phyloP scores from a whole-genome alignment of 441 rosid genomes.

The Croton setiger region DNA sequence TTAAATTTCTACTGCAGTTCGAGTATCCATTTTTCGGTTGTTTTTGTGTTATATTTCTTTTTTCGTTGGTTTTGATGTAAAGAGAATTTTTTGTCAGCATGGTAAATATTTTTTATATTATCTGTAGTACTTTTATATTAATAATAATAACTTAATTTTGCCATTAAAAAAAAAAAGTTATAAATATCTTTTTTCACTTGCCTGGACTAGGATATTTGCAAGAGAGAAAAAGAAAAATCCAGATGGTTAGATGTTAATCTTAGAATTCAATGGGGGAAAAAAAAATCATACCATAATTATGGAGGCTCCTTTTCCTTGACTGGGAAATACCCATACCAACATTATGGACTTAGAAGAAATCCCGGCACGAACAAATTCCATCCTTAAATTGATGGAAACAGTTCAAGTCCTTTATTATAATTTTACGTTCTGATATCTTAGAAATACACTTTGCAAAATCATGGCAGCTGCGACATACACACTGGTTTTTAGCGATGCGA shows the following conservation, averaged over 20 bases:
- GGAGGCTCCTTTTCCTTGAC: not conserved
- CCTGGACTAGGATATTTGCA: not conserved
- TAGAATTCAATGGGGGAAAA: not conserved
- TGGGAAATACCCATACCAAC: not conserved
- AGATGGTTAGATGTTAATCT: not conserved
- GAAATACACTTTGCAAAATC: conserved; percentile 30
- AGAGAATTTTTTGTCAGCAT: too few species aligned
- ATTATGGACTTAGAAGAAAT: not conserved
- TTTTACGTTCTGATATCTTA: conserved; percentile 34
- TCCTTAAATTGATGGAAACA: conserved; percentile 40
- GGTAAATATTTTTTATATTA: too few species aligned
- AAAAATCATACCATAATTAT: not conserved
- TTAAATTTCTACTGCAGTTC: too few species aligned
- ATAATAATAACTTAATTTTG: too few species aligned
- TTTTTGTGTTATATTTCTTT: too few species aligned
- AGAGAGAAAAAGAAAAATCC: not conserved
- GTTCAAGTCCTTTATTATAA: conserved; percentile 39
- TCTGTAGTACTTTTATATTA: too few species aligned
- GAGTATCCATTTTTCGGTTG: too few species aligned
- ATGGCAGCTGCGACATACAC: conserved; percentile 39
- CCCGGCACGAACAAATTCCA: conserved; percentile 37
- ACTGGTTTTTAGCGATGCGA: conserved; percentile 39
- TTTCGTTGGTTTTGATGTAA: too few species aligned
- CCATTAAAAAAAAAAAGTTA: too few species aligned
- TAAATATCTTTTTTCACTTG: too few species aligned